Evolutionary conservation across 225 moss, liverwort and hornwort genomes (phyloP).

Genomic region (Takakia lepidozioides): DNA sequence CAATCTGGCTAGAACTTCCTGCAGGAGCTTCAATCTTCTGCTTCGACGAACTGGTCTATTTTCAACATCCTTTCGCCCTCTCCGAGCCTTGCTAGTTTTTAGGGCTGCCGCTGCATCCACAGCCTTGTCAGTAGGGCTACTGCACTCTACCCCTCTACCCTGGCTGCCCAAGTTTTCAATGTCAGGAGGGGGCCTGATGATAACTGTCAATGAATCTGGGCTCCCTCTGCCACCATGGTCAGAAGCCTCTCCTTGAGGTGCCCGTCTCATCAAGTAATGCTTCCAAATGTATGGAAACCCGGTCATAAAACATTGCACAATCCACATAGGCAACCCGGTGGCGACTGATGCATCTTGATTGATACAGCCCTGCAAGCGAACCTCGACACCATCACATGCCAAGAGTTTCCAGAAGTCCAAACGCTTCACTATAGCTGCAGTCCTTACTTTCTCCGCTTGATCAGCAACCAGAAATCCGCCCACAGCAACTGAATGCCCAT

Average conservation of each 20-base stretch:
- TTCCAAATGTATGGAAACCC: slow-evolving; percentile 65
- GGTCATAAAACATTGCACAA: slow-evolving; percentile 40
- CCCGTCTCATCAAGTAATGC: slow-evolving; percentile 17
- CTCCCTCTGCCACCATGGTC: slow-evolving; percentile 37
- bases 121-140: too few species aligned
- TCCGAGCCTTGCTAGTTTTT: slow-evolving; percentile 26
- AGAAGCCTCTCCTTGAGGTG: slow-evolving; percentile 24
- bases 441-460: slow-evolving; percentile 50
- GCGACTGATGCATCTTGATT: slow-evolving; percentile 39
- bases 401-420: slow-evolving; percentile 45
- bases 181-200: too few species aligned
- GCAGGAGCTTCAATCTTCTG: slow-evolving; percentile 24
- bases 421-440: slow-evolving; percentile 35
- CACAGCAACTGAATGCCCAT: slow-evolving; percentile 38
- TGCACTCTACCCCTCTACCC: too few species aligned
- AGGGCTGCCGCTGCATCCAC: slow-evolving; percentile 5
- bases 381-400: slow-evolving; percentile 49
- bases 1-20: too few species aligned
- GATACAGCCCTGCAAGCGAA: slow-evolving; percentile 36
- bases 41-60: slow-evolving; percentile 44
- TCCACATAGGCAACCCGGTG: slow-evolving; percentile 44
- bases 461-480: slow-evolving; percentile 33
- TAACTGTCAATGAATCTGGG: slow-evolving; percentile 8
- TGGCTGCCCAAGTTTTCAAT: too few species aligned
- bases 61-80: slow-evolving; percentile 15